Base-by-base conservation (phyloP, 2,329 filamentous ascomycete species). In the Fusarium dlaminii region DNA sequence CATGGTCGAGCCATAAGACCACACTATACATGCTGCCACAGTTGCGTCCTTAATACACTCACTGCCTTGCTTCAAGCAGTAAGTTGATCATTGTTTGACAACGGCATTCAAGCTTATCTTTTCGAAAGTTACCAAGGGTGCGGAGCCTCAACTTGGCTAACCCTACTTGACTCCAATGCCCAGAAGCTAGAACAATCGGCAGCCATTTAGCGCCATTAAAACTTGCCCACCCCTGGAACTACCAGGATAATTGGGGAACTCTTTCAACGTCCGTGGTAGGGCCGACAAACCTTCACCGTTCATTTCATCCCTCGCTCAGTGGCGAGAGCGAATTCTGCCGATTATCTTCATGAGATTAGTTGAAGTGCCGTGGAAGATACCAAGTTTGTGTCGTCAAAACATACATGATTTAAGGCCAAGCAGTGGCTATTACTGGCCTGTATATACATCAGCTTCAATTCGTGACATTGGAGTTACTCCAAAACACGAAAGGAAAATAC, bases 131-230 rank as follows among this genome's bases (percentile, higher is more conserved):
- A 45, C 27, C 42, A 55, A 40, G 34, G 22, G 27, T 70, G 52
- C 66, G 52, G 67, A 70, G 67, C 67, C 67, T 70, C 67, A 66
- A 70, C 40, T 68, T 55, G 42, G 24, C 66, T 68, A 68, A 68
- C 45, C 40, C 32, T 49, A 39, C 48, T 72, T 57, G 68, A 61
- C 63, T 63, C 63, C 54, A 55, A 55, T 36, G 49, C 61, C 66
- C 43, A 72, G 59, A 51, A 40, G 40, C 71, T 74, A 75, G 68
- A 63, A 64, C 55, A 56, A 68, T 57, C 39, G 60, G 55, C 43
- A 54, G 48, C 71, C 71, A 72, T 43, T 72, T 71, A 73, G 72
- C 68, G 72, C 40, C 36, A 43, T 24, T 51, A 34, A 51, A 63
- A 52, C 63, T 59, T 51, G 37, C 11, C 39, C 62, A 65, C 67